Evolutionary conservation across 345 rosid genomes (phyloP), one percentile per base, ranked within the genome.

Genomic region (Eucalyptus paniculata): DNA sequence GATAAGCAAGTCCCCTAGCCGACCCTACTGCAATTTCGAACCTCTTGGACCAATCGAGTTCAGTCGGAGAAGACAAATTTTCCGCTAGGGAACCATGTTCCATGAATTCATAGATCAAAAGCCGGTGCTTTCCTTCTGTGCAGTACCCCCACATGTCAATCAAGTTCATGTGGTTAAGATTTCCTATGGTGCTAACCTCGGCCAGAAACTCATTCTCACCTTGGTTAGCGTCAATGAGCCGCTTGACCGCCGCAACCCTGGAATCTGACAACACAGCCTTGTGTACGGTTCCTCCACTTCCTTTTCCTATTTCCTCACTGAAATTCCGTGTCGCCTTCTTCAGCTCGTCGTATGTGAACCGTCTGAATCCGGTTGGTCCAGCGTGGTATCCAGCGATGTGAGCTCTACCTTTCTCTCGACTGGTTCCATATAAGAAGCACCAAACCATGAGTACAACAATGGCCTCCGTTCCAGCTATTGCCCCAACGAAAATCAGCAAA

Each of bases 91-190:
- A 89, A 16, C 90, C 89, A 34, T 88, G 80, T 23, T 89, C 91
- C 90, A 89, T 86, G 88, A 60, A 86, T 17, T 89, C 91, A 5
- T 86, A 93, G 67, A 90, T 92, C 72, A 90, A 86, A 30, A 90
- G 82, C 89, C 91, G 60, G 53, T 92, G 91, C 47, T 86, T 86
- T 34, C 90, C 90, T 58, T 92, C 89, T 3, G 89, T 89, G 50
- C 92, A 92, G 89, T 89, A 90, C 7, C 91, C 93, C 87, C 90
- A 83, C 89, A 89, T 86, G 86, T 86, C 89, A 77, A 90, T 90
- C 90, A 92, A 87, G 86, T 86, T 88, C 80, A 90, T 51, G 86
- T 92, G 93, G 54, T 92, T 90, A 6, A 91, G 90, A 86, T 91
- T 82, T 86, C 91, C 91, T 8, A 91, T 90, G 14, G 91, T 80